These are phyloP conservation scores for Aspergillus viridinutans DNA, from an alignment of 2,329 filamentous ascomycete species.

Conservation along the genomic window DNA sequence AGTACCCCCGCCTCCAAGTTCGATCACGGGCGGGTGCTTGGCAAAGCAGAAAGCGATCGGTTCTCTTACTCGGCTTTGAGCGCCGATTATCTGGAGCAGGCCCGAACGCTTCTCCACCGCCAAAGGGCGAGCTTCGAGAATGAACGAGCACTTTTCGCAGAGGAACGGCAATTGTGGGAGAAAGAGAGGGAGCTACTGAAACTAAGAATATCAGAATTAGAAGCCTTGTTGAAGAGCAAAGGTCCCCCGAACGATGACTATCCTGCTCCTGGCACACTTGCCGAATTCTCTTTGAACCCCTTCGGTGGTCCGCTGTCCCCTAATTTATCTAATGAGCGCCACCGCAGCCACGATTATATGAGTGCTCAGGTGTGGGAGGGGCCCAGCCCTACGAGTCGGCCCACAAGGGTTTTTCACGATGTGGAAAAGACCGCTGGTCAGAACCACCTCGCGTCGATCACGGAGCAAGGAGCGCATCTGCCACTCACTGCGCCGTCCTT, in stretches of 20 bases:
- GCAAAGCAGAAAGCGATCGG: conserved; percentile 14
- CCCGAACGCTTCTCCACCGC: conserved; percentile 35
- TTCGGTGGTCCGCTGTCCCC: conserved; percentile 12
- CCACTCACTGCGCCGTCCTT: conserved; percentile 26
- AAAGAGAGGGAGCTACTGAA: conserved; percentile 41
- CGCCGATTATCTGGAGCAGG: conserved; percentile 40
- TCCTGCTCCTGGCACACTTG: conserved; percentile 8
- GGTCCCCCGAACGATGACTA: conserved; percentile 4
- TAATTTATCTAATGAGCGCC: conserved; percentile 1
- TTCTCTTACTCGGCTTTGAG: conserved; percentile 22
- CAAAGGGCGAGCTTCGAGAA: conserved; percentile 37
- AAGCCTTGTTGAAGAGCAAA: conserved; percentile 27
- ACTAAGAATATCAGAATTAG: conserved; percentile 39
- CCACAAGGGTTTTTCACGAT: conserved; percentile 44
- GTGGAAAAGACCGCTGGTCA: conserved; percentile 23
- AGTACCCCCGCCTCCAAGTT: conserved; percentile 29
- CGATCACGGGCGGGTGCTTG: conserved; percentile 18
- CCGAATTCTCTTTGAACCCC: conserved; percentile 8
- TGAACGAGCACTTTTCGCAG: conserved; percentile 38
- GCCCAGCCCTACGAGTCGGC: conserved; percentile 35
- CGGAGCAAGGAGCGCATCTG: conserved; percentile 27
- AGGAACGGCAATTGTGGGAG: conserved; percentile 43
- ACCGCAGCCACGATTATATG: conserved; percentile 2
- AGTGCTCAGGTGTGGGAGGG: conserved; percentile 42
- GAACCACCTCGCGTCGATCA: conserved; percentile 22